Base-by-base conservation (phyloP, 1,284 basidiomycete genomes). In the Mycosarcoma mackinlayi region DNA sequence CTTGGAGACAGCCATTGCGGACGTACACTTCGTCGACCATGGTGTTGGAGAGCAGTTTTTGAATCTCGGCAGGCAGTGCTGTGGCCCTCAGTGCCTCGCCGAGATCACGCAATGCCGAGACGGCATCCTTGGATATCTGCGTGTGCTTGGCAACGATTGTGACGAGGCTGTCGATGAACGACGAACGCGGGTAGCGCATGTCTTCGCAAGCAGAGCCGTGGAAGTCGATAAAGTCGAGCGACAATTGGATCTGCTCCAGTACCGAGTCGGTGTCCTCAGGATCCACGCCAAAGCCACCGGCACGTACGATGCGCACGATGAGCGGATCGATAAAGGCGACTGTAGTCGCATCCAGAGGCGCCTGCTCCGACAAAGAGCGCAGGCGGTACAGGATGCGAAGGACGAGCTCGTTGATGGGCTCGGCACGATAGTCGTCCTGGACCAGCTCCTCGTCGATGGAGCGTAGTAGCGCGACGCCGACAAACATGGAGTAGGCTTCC, bases 1-100 rank as follows among this genome's bases (percentile, higher is more conserved):
- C 88, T 79, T 97, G 94, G n/a, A 98, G 85, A 77, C 92, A 92
- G 5, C 94, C 90, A 73, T 91, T 92, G 34, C 95, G 88, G 5
- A 92, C 92, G 79, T 93, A 91, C 0, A 90, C 90, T 77, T 98
- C 96, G 73, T 94, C 91, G n/a, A 88, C 86, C 11, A 98, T 86
- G 0, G 89, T 90, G 11, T 92, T 92, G 11, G 83, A 84, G 23
- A 98, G 85, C 41, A 98, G 85, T 55, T 71, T 73, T 35, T 74
- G 55, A 33, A 72, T 54, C 34, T 58, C 63, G 14, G 14, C 88
- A 86, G 66, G 68, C 46, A 55, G 38, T 11, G 55, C 63, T 5
- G 55, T 56, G 21, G 4, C 84, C 77, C 61, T 89, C 55, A 96
- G 91, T 0, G 92, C 89, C 80, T 92, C 90, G 14, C 92, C 93